phyloP scores from a whole-genome alignment of 352 stramenopile genomes.

The Globisporangium megalacanthum region DNA sequence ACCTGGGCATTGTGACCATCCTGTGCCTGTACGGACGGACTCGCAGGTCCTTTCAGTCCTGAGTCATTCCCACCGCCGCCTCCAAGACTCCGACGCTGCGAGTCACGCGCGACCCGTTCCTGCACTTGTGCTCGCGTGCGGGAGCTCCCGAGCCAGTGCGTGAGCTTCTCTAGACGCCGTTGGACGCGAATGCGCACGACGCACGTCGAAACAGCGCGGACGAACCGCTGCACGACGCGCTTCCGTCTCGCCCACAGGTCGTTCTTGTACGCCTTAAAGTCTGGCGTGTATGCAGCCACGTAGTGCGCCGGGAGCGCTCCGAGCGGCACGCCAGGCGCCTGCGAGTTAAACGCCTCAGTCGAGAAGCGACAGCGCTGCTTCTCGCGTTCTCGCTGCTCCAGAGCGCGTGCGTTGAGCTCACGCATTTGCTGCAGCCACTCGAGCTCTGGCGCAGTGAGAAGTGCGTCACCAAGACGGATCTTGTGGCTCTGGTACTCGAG shows the following conservation, averaged over 20 bases:
- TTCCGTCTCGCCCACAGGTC: slow-evolving; percentile 77
- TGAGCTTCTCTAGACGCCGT: slow-evolving; percentile 48
- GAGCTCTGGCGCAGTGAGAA: slow-evolving; percentile 50
- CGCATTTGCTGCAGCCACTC: slow-evolving; percentile 45
- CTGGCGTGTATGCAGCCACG: slow-evolving; percentile 23
- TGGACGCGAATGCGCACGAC: slow-evolving; percentile 63
- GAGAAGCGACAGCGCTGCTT: slow-evolving; percentile 32
- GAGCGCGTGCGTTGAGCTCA: slow-evolving; percentile 23
- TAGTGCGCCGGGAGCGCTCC: slow-evolving; percentile 42
- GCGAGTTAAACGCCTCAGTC: slow-evolving; percentile 28
- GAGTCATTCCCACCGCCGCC: neutral
- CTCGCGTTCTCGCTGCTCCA: slow-evolving; percentile 32
- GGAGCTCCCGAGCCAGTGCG: slow-evolving; percentile 39
- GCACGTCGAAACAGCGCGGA: slow-evolving; percentile 65
- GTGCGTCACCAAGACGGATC: slow-evolving; percentile 47
- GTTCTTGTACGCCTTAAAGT: slow-evolving; percentile 88
- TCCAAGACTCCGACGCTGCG: slow-evolving; percentile 18
- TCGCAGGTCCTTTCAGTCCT: neutral
- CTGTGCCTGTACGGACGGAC: neutral
- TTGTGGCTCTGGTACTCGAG: slow-evolving; percentile 84
- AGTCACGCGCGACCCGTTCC: slow-evolving; percentile 57
- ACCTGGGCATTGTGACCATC: neutral
- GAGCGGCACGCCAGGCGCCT: slow-evolving; percentile 24
- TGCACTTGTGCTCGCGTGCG: slow-evolving; percentile 46
- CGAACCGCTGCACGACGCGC: slow-evolving; percentile 57